Percentiles rank a stretch among this genome's conserved stretches.
These are phyloP conservation scores for Aspergillus homomorphus DNA, from an alignment of 495 filamentous ascomycete genomes.

Conservation along the genomic window DNA sequence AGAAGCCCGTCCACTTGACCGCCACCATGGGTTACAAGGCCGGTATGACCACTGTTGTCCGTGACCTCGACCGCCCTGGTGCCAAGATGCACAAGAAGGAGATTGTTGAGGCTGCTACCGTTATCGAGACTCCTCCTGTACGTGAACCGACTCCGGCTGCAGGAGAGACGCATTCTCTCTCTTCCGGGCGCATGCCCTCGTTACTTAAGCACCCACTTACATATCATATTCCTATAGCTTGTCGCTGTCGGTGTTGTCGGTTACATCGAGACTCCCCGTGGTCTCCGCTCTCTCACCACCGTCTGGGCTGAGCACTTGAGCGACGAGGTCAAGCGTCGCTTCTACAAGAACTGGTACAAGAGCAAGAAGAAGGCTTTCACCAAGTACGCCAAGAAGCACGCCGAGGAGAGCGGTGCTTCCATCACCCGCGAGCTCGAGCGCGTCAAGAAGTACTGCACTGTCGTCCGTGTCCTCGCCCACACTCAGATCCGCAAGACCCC, in stretches of 20 bases:
- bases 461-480: slow-evolving; percentile 98
- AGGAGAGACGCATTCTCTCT: slow-evolving; percentile 6
- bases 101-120: slow-evolving; percentile 96
- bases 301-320: slow-evolving; percentile 99
- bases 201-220: background rate
- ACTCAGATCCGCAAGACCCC: slow-evolving; percentile 99
- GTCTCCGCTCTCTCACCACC: slow-evolving; percentile 98
- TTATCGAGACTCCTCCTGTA: slow-evolving; percentile 99
- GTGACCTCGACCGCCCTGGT: slow-evolving; percentile 98
- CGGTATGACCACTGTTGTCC: slow-evolving; percentile 99
- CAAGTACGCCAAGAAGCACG: slow-evolving; percentile 99
- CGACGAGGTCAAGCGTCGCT: slow-evolving; percentile 98
- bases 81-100: slow-evolving; percentile 99
- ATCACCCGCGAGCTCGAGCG: slow-evolving; percentile 97
- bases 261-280: slow-evolving; percentile 99
- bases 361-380: slow-evolving; percentile 99
- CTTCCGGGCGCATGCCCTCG: background rate
- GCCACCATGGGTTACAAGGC: slow-evolving; percentile 99
- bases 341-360: slow-evolving; percentile 99
- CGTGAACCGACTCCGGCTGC: slow-evolving; percentile 30
- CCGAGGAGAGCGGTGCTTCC: slow-evolving; percentile 80
- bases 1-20: slow-evolving; percentile 98
- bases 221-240: slow-evolving; percentile 61
- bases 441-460: slow-evolving; percentile 99
- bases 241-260: slow-evolving; percentile 98